Percentiles rank a stretch among this genome's conserved stretches.
phyloP scores from a whole-genome alignment of 129 eudicot genomes.

The Chrysanthemum makinoi region DNA sequence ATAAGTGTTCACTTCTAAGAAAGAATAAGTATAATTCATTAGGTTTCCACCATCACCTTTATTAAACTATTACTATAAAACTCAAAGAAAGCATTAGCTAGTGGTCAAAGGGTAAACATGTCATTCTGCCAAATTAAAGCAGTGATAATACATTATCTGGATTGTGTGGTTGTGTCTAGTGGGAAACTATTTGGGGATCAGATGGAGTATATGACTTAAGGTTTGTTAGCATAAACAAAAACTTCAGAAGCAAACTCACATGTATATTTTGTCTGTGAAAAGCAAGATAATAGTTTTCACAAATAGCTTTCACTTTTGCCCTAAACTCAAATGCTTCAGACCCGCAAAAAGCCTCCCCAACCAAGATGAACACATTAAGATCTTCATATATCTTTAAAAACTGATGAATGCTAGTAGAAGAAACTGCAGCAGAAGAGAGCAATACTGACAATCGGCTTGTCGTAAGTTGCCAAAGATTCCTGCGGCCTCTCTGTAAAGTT shows the following conservation, averaged over 20 bases:
- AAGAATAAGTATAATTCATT: no score
- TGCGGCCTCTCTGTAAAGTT: slow-evolving; percentile 80
- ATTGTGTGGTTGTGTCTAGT: no score
- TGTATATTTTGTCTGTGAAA: slow-evolving; percentile 87
- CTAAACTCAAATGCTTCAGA: slow-evolving; percentile 80
- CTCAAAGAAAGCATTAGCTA: no score
- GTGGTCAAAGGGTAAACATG: no score
- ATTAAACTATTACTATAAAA: no score
- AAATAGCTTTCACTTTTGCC: slow-evolving; percentile 72
- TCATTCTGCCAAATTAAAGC: no score
- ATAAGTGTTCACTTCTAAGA: no score
- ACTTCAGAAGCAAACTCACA: slow-evolving; percentile 53
- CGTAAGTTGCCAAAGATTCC: slow-evolving; percentile 89
- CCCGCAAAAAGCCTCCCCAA: slow-evolving; percentile 96
- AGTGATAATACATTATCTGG: no score
- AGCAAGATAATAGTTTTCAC: slow-evolving; percentile 71
- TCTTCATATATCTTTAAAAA: slow-evolving; percentile 90
- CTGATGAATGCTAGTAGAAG: slow-evolving; percentile 91
- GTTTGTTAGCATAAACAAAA: neutral
- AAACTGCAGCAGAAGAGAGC: slow-evolving; percentile 86
- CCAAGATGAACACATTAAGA: slow-evolving; percentile 67
- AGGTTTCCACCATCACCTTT: no score
- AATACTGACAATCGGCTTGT: slow-evolving; percentile 89
- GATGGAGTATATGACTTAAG: no score
- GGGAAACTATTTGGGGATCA: no score